These are phyloP conservation scores for Vigna reflexopilosa DNA, from an alignment of 306 rosid species.

Conservation along the genomic window DNA sequence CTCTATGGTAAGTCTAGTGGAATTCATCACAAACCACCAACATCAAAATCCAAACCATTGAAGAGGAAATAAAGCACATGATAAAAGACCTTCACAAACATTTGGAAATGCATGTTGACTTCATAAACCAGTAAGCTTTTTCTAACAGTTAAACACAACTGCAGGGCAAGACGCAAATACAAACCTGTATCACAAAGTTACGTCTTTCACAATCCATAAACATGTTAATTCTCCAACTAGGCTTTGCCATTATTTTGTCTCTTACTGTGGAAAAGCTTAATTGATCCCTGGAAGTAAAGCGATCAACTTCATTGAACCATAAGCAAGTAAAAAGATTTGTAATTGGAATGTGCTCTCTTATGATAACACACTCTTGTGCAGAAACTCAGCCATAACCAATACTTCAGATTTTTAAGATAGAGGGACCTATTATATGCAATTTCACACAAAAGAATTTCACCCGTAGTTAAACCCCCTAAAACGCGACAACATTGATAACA, in stretches of 20 bases:
- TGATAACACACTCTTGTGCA: slow-evolving; percentile 94
- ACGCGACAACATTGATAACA: too few relatives aligned
- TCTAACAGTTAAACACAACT: slow-evolving; percentile 26
- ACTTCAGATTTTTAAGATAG: slow-evolving; percentile 21
- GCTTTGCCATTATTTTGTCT: slow-evolving; percentile 82
- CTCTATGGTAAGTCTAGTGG: slow-evolving; percentile 82
- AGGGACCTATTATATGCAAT: slow-evolving; percentile 12
- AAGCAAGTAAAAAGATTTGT: slow-evolving; percentile 93
- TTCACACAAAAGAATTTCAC: too few relatives aligned
- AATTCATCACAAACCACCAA: slow-evolving; percentile 34
- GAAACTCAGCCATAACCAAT: slow-evolving; percentile 46
- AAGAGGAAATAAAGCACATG: background rate
- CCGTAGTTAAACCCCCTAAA: too few relatives aligned
- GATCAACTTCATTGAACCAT: slow-evolving; percentile 99
- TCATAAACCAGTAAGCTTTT: slow-evolving; percentile 15
- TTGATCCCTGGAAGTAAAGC: slow-evolving; percentile 96
- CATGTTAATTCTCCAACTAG: slow-evolving; percentile 81
- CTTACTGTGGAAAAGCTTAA: slow-evolving; percentile 91
- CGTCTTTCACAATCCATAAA: slow-evolving; percentile 97
- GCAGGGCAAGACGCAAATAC: slow-evolving; percentile 36
- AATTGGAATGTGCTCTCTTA: slow-evolving; percentile 92
- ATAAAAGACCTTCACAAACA: background rate
- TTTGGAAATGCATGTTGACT: slow-evolving; percentile 1
- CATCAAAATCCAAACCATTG: slow-evolving; percentile 10
- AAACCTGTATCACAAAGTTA: slow-evolving; percentile 90